Evolutionary conservation across 202 grass and related monocot genomes (phyloP), one percentile per base, ranked within the genome.

Genomic region (Brachypodium distachyon): DNA sequence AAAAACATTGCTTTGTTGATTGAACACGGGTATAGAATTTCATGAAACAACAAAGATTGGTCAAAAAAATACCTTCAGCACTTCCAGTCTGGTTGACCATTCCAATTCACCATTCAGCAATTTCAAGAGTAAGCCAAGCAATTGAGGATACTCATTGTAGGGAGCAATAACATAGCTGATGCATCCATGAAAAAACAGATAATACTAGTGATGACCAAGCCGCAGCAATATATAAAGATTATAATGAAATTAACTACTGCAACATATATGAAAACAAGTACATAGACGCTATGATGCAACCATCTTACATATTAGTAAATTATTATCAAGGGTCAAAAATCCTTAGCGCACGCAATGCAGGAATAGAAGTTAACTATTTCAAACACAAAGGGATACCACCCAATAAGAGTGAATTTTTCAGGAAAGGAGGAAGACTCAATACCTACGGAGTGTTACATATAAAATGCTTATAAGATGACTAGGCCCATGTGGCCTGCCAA

Each of bases 51-150:
- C 13, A 87, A 87, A 63, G 1, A 80, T 42, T 38, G 62, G 54
- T 37, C 12, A 76, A 69, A 78, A 26, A 63, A 19, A 75, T 90
- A 94, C 95, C 95, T 94, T 98, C 36, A 98, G 76, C 51, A 98
- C 95, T 92, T 98, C 95, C 67, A 84, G 60, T 86, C 95, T 94
- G 67, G 95, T 94, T 13, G 95, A 94, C 95, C 95, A 98, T 85
- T 86, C 95, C 80, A 98, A 78, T 82, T 98, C 95, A 53, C 95
- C 95, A 85, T 98, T 92, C 58, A 98, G 83, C 73, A 98, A 85
- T 84, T 98, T 98, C 70, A 98, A 84, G 53, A 98, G 85, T 80
- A 98, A 92, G 74, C 95, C 95, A 88, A 98, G 95, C 83, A 98
- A 86, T 61, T 46, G 69, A 3, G 91, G 95, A 61, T 98, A 94